Percentiles rank a stretch among this genome's conserved stretches.
These are phyloP conservation scores for Didymella glomerata DNA, from an alignment of 2,329 filamentous ascomycete species.

Conservation along the genomic window DNA sequence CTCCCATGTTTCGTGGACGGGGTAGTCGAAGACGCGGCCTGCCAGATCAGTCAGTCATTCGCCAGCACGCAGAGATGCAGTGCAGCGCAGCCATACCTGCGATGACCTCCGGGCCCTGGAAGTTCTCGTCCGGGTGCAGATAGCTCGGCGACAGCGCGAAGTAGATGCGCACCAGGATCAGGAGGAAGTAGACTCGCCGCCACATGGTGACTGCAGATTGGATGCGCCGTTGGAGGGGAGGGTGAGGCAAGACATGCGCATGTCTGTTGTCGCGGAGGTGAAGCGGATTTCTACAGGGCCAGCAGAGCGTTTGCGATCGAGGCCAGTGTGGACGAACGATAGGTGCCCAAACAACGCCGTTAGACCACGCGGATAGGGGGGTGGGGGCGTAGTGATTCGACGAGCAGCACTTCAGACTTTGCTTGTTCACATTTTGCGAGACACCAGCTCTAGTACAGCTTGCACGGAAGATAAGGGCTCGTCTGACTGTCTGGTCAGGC, in stretches of 20 bases:
- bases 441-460: slow-evolving; percentile 8
- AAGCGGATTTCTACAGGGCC: slow-evolving; percentile 29
- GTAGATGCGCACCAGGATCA: slow-evolving; percentile 88
- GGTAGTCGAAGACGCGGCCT: slow-evolving; percentile 95
- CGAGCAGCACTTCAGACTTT: not conserved
- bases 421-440: slow-evolving; percentile 9
- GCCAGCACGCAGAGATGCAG: slow-evolving; percentile 6
- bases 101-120: slow-evolving; percentile 96
- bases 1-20: slow-evolving; percentile 91
- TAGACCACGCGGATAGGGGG: slow-evolving; percentile 15
- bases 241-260: slow-evolving; percentile 39
- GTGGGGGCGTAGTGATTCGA: not conserved
- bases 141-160: slow-evolving; percentile 96
- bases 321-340: slow-evolving; percentile 17
- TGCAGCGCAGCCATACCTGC: slow-evolving; percentile 68
- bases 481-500: slow-evolving; percentile 22
- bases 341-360: slow-evolving; percentile 22
- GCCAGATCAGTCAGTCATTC: slow-evolving; percentile 17
- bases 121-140: slow-evolving; percentile 97
- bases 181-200: slow-evolving; percentile 85
- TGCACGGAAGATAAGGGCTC: slow-evolving; percentile 1
- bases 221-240: slow-evolving; percentile 25
- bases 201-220: slow-evolving; percentile 69
- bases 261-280: slow-evolving; percentile 37
- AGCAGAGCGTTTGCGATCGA: slow-evolving; percentile 31